A percentile compares a stretch with the other conserved stretches of the same genome.
These are phyloP conservation scores for Tulasnella sp. DNA, from an alignment of 768 basidiomycete species.

Conservation along the genomic window DNA sequence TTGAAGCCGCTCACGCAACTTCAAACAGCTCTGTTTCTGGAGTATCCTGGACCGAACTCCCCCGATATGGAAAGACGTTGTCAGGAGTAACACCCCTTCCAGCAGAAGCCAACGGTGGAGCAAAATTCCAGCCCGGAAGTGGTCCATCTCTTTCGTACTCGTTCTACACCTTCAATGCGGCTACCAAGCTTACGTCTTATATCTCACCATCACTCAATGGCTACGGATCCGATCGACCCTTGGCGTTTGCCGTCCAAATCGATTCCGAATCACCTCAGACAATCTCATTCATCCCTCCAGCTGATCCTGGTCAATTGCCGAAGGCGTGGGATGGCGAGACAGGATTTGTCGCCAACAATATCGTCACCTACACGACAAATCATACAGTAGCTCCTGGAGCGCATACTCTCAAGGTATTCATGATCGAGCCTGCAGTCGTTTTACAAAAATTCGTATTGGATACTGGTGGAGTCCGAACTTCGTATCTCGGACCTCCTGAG, in stretches of 20 bases:
- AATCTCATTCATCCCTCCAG: slow-evolving; percentile 28
- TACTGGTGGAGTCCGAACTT: slow-evolving; percentile 40
- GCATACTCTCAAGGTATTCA: slow-evolving; percentile 49
- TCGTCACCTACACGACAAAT: slow-evolving; percentile 31
- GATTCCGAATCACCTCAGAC: slow-evolving; percentile 7
- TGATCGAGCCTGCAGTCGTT: slow-evolving; percentile 47
- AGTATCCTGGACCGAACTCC: slow-evolving; percentile 46
- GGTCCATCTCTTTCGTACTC: slow-evolving; percentile 55
- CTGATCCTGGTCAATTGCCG: slow-evolving; percentile 36
- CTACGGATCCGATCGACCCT: slow-evolving; percentile 36
- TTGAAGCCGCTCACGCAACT: slow-evolving; percentile 50
- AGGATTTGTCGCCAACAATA: slow-evolving; percentile 42
- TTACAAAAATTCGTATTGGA: slow-evolving; percentile 51
- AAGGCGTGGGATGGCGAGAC: slow-evolving; percentile 35
- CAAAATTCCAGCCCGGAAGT: slow-evolving; percentile 45
- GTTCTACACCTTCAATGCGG: slow-evolving; percentile 44
- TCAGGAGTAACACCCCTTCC: slow-evolving; percentile 51
- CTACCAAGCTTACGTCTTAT: slow-evolving; percentile 34
- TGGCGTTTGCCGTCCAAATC: slow-evolving; percentile 34
- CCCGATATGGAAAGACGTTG: slow-evolving; percentile 45
- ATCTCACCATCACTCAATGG: slow-evolving; percentile 44
- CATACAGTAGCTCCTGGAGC: slow-evolving; percentile 36
- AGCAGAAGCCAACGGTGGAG: slow-evolving; percentile 34
- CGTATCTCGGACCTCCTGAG: slow-evolving; percentile 54
- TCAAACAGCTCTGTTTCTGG: slow-evolving; percentile 38